Conservation (phyloP, 2,329 filamentous ascomycete species). For the Trichoderma sp. region DNA sequence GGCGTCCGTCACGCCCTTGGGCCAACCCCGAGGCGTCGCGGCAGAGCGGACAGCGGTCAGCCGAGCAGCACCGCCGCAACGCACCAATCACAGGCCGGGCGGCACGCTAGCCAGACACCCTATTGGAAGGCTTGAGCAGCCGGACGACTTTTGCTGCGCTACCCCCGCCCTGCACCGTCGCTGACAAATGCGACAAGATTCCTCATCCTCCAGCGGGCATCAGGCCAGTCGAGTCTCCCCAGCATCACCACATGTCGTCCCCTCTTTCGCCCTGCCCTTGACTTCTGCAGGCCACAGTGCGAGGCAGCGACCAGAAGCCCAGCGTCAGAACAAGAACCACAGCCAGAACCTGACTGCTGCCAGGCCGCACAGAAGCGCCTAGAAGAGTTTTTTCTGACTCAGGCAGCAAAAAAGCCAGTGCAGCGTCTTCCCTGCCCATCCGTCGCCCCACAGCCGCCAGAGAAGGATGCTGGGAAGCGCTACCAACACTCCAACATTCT, state of each 20-base stretch:
- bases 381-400: constrained; percentile 35
- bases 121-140: constrained; percentile 15
- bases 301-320: too few species aligned
- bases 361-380: constrained; percentile 25
- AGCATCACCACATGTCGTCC: neutral
- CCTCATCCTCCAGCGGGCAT: too few species aligned
- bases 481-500: neutral
- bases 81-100: neutral
- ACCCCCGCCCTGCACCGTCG: constrained; percentile 7
- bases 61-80: neutral
- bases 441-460: constrained; percentile 11
- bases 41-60: constrained; percentile 14
- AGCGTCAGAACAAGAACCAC: too few species aligned
- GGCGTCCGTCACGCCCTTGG: neutral
- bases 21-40: constrained; percentile 10
- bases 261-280: too few species aligned
- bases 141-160: constrained; percentile 6
- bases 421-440: neutral
- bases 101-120: neutral
- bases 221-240: too few species aligned
- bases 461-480: neutral
- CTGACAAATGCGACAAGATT: constrained; percentile 21
- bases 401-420: constrained; percentile 29
- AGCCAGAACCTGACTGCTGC: too few species aligned
- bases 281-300: constrained; percentile 4